A percentile compares a stretch with the other conserved stretches of the same genome.
Conservation (phyloP, 1,284 basidiomycete genomes). For the Rhizoctonia solani region DNA sequence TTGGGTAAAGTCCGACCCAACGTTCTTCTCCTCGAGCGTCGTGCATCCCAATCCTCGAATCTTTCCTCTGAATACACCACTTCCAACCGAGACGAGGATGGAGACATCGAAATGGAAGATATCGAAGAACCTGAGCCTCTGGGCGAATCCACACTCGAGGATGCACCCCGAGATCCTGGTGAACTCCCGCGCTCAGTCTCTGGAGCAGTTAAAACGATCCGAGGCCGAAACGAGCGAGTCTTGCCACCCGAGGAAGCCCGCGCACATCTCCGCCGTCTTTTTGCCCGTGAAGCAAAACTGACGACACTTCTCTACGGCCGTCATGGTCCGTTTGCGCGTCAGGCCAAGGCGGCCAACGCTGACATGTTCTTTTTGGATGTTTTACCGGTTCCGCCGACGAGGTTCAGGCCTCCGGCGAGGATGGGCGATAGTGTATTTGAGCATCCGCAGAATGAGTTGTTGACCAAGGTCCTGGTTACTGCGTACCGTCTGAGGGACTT, state of each 20-base stretch:
- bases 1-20: slow-evolving; percentile 67
- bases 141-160: slow-evolving; percentile 49
- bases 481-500: slow-evolving; percentile 81
- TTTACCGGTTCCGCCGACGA: slow-evolving; percentile 88
- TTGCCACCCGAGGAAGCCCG: slow-evolving; percentile 91
- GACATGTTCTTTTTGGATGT: slow-evolving; percentile 99
- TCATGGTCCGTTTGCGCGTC: slow-evolving; percentile 78
- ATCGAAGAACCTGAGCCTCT: slow-evolving; percentile 39
- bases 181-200: slow-evolving; percentile 68
- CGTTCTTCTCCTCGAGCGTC: slow-evolving; percentile 55
- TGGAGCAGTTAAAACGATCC: slow-evolving; percentile 72
- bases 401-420: slow-evolving; percentile 92
- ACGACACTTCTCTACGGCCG: slow-evolving; percentile 90
- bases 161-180: slow-evolving; percentile 53
- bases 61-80: slow-evolving; percentile 38
- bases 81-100: slow-evolving; percentile 2
- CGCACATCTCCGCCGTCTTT: slow-evolving; percentile 88
- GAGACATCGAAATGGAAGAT: slow-evolving; percentile 39
- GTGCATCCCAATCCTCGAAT: slow-evolving; percentile 26
- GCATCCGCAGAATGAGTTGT: slow-evolving; percentile 95
- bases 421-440: slow-evolving; percentile 95
- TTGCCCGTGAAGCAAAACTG: slow-evolving; percentile 80
- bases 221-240: slow-evolving; percentile 86
- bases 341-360: slow-evolving; percentile 64
- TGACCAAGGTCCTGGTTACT: slow-evolving; percentile 82